Percentiles rank a stretch among this genome's conserved stretches.
phyloP scores from a whole-genome alignment of 2,329 filamentous ascomycete species.

The Septoria linicola region DNA sequence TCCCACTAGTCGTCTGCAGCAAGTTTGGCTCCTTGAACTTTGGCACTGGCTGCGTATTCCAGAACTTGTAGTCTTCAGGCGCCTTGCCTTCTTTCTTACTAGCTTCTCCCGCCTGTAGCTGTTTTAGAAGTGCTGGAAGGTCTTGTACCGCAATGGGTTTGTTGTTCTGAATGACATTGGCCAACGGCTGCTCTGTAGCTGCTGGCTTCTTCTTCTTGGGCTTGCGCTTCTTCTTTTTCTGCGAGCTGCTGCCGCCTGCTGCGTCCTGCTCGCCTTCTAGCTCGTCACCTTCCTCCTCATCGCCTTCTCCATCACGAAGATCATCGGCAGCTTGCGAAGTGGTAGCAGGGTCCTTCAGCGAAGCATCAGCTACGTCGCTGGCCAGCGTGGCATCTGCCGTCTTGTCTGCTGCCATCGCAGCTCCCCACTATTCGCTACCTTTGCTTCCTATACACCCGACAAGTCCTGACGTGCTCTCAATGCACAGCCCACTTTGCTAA shows the following conservation, averaged over 20 bases:
- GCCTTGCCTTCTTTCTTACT: constrained; percentile 36
- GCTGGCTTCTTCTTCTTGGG: constrained; percentile 31
- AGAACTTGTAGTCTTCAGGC: constrained; percentile 76
- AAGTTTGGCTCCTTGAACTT: constrained; percentile 61
- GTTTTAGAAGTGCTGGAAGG: constrained; percentile 33
- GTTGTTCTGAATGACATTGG: constrained; percentile 19
- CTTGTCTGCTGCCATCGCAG: constrained; percentile 16
- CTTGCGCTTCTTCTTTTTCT: constrained; percentile 32
- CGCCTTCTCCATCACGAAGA: constrained; percentile 12
- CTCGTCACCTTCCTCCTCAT: constrained; percentile 28
- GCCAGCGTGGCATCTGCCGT: constrained; percentile 22
- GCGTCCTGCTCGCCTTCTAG: constrained; percentile 13
- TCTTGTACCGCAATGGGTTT: constrained; percentile 29
- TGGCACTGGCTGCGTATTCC: constrained; percentile 94
- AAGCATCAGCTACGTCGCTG: constrained; percentile 24
- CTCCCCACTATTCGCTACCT: not conserved
- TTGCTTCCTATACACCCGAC: too few relatives aligned
- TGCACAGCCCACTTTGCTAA: not conserved
- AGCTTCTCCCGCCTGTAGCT: constrained; percentile 28
- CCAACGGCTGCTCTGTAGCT: constrained; percentile 13
- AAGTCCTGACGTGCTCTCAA: not conserved
- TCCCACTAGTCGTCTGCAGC: constrained; percentile 40
- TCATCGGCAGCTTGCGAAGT: constrained; percentile 25
- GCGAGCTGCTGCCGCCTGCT: constrained; percentile 10
- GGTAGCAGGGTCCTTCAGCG: constrained; percentile 19